Percentiles rank a stretch among this genome's conserved stretches.
phyloP scores from a whole-genome alignment of 805 yeast species.

The Blastobotrys attinorum region DNA sequence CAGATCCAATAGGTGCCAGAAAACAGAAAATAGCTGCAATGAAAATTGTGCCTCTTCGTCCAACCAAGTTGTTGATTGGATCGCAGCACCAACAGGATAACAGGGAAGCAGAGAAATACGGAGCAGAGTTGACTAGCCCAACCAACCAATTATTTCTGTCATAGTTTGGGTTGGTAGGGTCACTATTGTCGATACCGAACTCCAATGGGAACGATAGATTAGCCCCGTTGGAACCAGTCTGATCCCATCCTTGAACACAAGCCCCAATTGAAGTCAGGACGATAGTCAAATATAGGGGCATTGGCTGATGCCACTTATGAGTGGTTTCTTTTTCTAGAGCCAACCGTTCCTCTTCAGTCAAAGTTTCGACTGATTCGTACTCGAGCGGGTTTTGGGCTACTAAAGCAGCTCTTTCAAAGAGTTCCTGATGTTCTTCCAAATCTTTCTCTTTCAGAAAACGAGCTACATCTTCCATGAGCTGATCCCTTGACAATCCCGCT shows the following conservation, averaged over 20 bases:
- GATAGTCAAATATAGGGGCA: constrained; percentile 37
- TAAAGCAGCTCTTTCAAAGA: constrained; percentile 40
- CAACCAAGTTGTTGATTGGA: constrained; percentile 39
- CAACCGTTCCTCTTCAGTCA: constrained; percentile 27
- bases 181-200: constrained; percentile 30
- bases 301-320: constrained; percentile 39
- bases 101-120: constrained; percentile 48
- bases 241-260: constrained; percentile 69
- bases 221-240: constrained; percentile 62
- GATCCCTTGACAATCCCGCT: constrained; percentile 15
- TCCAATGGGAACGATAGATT: constrained; percentile 33
- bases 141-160: constrained; percentile 43
- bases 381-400: constrained; percentile 44
- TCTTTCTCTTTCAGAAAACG: constrained; percentile 17
- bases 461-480: constrained; percentile 21
- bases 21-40: constrained; percentile 46
- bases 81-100: constrained; percentile 53
- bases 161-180: constrained; percentile 32
- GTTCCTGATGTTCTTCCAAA: constrained; percentile 19
- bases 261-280: constrained; percentile 56
- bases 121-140: constrained; percentile 58
- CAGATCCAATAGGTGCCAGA: constrained; percentile 47
- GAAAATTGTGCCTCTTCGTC: constrained; percentile 53
- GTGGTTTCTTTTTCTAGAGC: constrained; percentile 35
- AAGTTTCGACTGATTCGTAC: constrained; percentile 29